Base-by-base conservation (phyloP, 371 early-diverging fungal species). In the Dentiscutata heterogama region DNA sequence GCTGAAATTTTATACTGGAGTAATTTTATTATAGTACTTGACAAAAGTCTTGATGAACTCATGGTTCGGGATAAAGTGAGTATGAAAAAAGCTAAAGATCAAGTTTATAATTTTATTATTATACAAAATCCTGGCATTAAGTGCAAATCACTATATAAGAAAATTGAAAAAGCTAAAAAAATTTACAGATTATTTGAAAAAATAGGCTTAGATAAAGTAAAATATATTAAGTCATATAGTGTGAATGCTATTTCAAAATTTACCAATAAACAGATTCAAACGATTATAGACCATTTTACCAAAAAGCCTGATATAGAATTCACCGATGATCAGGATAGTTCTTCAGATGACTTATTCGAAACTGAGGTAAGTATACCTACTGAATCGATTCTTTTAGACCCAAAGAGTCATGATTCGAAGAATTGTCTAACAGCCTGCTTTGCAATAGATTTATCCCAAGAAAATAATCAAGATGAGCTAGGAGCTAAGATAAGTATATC, bases 201-300 rank as follows among this genome's bases (percentile, higher is more conserved):
- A n/a, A n/a, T 64, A 78, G 63, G 78, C 22, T 51, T 64, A 46
- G 78, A 78, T 64, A 78, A 78, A 7, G 31, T 79, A 29, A 65
- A 79, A 60, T 79, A 79, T 53, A 35, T 79, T 29, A 79, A 79
- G 67, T 25, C 54, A 53, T 79, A 79, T 68, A 68, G 67, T 63
- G 35, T 31, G 20, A 67, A 67, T 67, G 22, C 54, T 79, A 79
- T 79, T 79, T 79, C 79, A 29, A 60, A 67, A 67, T 79, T 79
- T 35, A 78, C 78, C 11, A 77, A 77, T 42, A 5, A 0, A 18
- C 61, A 77, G 61, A 76, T 76, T 76, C 77, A 77, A 60, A 77
- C 63, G 6, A 63, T 77, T 63, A 61, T 78, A 25, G 64, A 78
- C 25, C 78, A 78, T 22, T 78, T 78, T 29, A 29, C 78, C 18